Base-by-base conservation (phyloP, 306 rosid genomes). In the Sphenostylis stenocarpa region DNA sequence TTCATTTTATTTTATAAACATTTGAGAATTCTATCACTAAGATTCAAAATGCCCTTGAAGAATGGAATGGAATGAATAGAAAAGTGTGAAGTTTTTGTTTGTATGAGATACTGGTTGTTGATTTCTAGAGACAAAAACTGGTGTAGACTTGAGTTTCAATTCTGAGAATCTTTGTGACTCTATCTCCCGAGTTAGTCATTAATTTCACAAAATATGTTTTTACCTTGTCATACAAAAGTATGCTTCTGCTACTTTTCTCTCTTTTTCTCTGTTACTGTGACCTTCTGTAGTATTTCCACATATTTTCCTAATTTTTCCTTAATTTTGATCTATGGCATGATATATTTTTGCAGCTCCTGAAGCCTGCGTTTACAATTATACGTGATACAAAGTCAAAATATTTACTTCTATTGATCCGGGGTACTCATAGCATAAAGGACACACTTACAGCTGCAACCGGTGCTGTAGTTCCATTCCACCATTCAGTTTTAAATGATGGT, bases 401-500 rank as follows among this genome's bases (percentile, higher is more conserved):
- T 75, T 89, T 95, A 81, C 99, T 95, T 86, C 86, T 92, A 62
- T 77, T 95, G 85, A 95, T 95, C 81, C 97, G 97, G 58, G 98
- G 99, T 28, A 95, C 97, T 29, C 99, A 95, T 85, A 90, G 99
- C 86, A 95, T 95, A 70, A 95, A 95, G 89, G 99, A 95, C 72
- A 95, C 99, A 1, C 82, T 95, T 80, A 95, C 99, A 36, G 97
- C 97, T 56, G 98, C 90, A 81, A 95, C 98, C 70, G 98, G 98
- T 20, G 91, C 97, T 16, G 97, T 95, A 53, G 96, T 89, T 78
- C 98, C 98, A 47, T 95, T 95, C 82, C 98, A 92, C 85, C 98
- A 95, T 83, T 91, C 90, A 0, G 93, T 92, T 83, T 75, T 92
- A 84, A 91, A 86, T 77, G 98, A 92, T 79, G 98, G 98, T 83